Conservation (phyloP, 345 rosid genomes). For the Mangifera indica region DNA sequence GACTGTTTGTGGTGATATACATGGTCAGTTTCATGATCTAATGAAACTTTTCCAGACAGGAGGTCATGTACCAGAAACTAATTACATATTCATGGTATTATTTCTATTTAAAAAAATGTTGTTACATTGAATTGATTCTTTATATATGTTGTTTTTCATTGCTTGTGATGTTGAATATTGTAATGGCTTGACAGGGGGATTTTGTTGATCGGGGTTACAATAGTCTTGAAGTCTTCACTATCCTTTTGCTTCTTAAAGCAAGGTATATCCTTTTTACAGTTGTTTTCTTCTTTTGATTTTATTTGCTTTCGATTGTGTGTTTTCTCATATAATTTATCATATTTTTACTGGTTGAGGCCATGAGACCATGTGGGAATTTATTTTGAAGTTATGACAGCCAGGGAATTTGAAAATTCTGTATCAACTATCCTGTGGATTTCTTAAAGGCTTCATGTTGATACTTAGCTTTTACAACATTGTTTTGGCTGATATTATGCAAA, state of each 20-base stretch:
- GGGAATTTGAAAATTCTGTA: conserved; percentile 6
- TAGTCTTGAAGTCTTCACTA: conserved; percentile 94
- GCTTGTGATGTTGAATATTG: conserved; percentile 7
- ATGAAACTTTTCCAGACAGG: conserved; percentile 99
- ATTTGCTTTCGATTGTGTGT: conserved; percentile 3
- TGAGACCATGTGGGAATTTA: background rate
- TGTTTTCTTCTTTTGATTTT: conserved; percentile 13
- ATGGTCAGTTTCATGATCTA: conserved; percentile 98
- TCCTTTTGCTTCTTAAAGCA: conserved; percentile 95
- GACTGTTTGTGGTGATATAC: conserved; percentile 98
- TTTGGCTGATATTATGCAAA: background rate
- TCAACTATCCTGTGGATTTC: background rate
- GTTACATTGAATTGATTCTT: conserved; percentile 7
- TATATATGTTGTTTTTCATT: background rate
- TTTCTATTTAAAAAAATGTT: background rate
- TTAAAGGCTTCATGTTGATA: background rate
- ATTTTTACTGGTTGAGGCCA: background rate
- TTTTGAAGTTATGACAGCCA: background rate
- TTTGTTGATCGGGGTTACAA: conserved; percentile 96
- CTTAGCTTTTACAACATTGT: background rate
- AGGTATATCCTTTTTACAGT: conserved; percentile 40
- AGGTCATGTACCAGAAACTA: conserved; percentile 97
- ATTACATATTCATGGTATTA: conserved; percentile 92
- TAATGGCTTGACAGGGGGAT: conserved; percentile 62
- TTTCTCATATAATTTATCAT: background rate